Percentiles rank a stretch among this genome's conserved stretches.
Conservation (phyloP, 2,329 filamentous ascomycete genomes). For the Neoascochyta sp. region DNA sequence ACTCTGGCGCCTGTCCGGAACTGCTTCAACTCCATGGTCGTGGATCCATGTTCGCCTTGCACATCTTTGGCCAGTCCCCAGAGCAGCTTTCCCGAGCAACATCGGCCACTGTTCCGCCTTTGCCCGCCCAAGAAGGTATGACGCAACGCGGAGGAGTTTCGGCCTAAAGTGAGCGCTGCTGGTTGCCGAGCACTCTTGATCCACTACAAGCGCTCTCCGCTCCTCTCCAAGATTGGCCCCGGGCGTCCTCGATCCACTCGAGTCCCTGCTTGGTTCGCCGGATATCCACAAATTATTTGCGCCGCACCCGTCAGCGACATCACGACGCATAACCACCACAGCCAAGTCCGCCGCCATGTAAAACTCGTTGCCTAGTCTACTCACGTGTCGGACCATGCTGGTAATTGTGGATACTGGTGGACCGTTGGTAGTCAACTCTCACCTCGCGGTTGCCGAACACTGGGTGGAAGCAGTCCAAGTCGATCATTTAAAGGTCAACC, state of each 20-base stretch:
- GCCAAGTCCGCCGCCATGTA: conserved; percentile 27
- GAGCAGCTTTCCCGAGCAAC: no score
- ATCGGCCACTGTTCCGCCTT: conserved; percentile 9
- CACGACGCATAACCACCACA: conserved; percentile 22
- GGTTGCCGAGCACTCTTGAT: conserved; percentile 23
- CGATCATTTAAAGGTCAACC: conserved; percentile 24
- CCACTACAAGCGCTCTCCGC: conserved; percentile 21
- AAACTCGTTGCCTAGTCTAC: conserved; percentile 29
- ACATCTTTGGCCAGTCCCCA: neutral
- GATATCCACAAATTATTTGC: conserved; percentile 27
- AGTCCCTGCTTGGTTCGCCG: conserved; percentile 23
- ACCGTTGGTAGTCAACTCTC: conserved; percentile 10
- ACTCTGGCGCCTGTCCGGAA: no score
- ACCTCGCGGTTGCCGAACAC: conserved; percentile 14
- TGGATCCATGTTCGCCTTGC: no score
- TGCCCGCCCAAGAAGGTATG: conserved; percentile 13
- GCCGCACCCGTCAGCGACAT: conserved; percentile 21
- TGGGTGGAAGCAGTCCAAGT: conserved; percentile 10
- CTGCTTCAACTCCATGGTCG: no score
- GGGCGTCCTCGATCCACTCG: conserved; percentile 18
- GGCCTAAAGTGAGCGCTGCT: conserved; percentile 17
- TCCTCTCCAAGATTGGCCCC: conserved; percentile 22
- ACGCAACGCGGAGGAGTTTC: conserved; percentile 17
- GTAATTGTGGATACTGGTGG: conserved; percentile 21
- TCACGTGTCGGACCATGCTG: conserved; percentile 21